A percentile compares a stretch with the other conserved stretches of the same genome.
Evolutionary conservation across 1,284 basidiomycete species (phyloP).

Genomic region (Cystobasidiaceae sp.): DNA sequence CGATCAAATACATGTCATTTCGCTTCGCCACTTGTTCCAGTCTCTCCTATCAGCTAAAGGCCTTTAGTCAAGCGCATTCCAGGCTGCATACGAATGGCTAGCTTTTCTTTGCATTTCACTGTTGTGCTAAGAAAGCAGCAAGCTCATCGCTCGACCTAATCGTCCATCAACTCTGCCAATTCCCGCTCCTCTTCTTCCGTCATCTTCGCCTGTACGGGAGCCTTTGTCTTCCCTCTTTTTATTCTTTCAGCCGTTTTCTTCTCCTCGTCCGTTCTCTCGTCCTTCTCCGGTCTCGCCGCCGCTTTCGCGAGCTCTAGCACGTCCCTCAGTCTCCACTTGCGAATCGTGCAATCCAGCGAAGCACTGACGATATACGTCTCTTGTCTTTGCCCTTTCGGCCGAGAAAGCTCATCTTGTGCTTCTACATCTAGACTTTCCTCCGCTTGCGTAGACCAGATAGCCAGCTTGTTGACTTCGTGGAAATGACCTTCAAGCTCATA

Average conservation of each 20-base stretch:
- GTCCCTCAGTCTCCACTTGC: slow-evolving; percentile 56
- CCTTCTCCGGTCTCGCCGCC: slow-evolving; percentile 12
- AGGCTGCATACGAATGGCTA: too few species aligned
- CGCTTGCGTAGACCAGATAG: slow-evolving; percentile 60
- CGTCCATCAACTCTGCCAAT: slow-evolving; percentile 31
- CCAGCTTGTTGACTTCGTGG: slow-evolving; percentile 72
- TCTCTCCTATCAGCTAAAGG: too few species aligned
- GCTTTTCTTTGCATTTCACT: too few species aligned
- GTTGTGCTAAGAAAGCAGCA: too few species aligned
- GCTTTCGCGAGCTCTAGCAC: background rate
- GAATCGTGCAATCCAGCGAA: slow-evolving; percentile 75
- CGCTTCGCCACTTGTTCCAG: background rate
- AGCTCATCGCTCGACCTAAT: background rate
- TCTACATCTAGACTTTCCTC: slow-evolving; percentile 48
- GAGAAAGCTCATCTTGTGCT: background rate
- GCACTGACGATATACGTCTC: slow-evolving; percentile 75
- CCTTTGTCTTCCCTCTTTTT: slow-evolving; percentile 37
- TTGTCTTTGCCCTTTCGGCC: slow-evolving; percentile 48
- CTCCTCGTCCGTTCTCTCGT: slow-evolving; percentile 5
- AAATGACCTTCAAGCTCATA: slow-evolving; percentile 71
- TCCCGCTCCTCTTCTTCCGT: slow-evolving; percentile 33
- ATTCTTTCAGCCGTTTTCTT: slow-evolving; percentile 27
- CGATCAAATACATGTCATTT: background rate
- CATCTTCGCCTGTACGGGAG: slow-evolving; percentile 36
- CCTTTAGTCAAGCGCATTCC: too few species aligned